A percentile compares a stretch with the other conserved stretches of the same genome.
phyloP scores from a whole-genome alignment of 139 green algal species.

The Auxenochlorella pyrenoidosa region DNA sequence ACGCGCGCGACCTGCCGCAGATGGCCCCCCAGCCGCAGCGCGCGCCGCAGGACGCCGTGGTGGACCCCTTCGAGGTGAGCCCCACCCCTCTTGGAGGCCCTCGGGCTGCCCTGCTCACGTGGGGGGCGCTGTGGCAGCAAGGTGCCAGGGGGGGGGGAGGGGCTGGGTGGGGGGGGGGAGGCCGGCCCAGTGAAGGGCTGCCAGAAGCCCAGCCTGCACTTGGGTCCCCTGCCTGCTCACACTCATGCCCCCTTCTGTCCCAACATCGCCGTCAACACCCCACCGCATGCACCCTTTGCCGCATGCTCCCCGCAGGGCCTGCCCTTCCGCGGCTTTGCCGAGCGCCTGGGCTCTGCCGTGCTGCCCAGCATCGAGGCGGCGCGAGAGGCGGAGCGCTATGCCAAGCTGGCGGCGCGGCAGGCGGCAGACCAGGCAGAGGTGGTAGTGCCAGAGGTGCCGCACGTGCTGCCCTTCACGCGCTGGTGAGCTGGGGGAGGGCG shows the following conservation, averaged over 20 bases:
- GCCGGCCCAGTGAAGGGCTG: no score
- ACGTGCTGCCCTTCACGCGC: slow-evolving; percentile 62
- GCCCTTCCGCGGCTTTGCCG: slow-evolving; percentile 52
- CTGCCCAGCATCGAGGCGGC: slow-evolving; percentile 34
- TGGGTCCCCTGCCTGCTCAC: no score
- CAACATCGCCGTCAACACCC: no score
- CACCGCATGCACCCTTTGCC: background rate
- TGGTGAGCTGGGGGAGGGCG: slow-evolving; percentile 42
- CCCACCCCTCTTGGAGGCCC: no score
- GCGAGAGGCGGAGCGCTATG: slow-evolving; percentile 6
- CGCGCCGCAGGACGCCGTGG: background rate
- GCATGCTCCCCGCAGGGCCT: slow-evolving; percentile 33
- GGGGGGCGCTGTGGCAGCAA: no score
- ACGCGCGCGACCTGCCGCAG: slow-evolving; percentile 14
- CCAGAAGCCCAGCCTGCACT: no score
- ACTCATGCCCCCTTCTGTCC: no score
- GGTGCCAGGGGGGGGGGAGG: no score
- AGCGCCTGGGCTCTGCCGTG: slow-evolving; percentile 45
- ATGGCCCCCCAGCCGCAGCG: slow-evolving; percentile 1
- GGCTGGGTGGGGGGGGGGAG: background rate
- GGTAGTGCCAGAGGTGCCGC: slow-evolving; percentile 41
- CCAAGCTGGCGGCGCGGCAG: background rate
- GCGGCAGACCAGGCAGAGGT: slow-evolving; percentile 14
- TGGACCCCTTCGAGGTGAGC: slow-evolving; percentile 50
- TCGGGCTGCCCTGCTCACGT: no score